These are phyloP conservation scores for Neurospora sp. DNA, from an alignment of 495 filamentous ascomycete genomes.

Conservation along the genomic window DNA sequence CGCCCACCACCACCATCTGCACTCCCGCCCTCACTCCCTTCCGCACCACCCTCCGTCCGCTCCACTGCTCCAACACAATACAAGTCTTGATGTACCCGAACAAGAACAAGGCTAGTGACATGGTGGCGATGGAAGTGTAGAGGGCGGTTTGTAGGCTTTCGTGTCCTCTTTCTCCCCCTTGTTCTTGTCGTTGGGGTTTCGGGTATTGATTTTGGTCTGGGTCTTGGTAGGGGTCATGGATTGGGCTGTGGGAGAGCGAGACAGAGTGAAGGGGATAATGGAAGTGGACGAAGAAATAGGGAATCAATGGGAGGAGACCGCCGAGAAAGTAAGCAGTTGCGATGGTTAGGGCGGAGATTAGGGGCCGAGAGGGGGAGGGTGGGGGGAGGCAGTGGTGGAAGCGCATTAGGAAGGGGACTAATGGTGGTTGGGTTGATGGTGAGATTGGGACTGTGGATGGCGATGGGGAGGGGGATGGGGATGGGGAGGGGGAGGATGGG, in stretches of 20 bases:
- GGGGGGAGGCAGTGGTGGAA: neutral
- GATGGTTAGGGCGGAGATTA: neutral
- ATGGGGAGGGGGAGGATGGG: too few species aligned
- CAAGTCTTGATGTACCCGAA: slow-evolving; percentile 46
- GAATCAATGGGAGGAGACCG: neutral
- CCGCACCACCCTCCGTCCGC: slow-evolving; percentile 10
- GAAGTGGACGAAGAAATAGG: neutral
- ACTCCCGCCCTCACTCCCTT: slow-evolving; percentile 25
- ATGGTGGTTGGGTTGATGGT: neutral
- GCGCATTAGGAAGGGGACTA: neutral
- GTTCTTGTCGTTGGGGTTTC: neutral
- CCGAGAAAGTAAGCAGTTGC: neutral
- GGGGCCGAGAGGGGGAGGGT: neutral
- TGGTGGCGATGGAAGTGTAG: neutral
- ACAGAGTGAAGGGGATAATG: neutral
- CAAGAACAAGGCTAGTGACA: neutral
- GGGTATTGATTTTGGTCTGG: neutral
- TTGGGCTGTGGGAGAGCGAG: too few species aligned
- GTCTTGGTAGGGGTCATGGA: too few species aligned
- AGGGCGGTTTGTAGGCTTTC: neutral
- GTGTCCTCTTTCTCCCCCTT: neutral
- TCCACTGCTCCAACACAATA: slow-evolving; percentile 23
- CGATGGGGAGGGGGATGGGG: neutral
- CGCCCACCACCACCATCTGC: slow-evolving; percentile 33
- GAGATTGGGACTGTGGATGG: neutral